Evolutionary conservation across 1,139 yeast species (phyloP).

Genomic region (Hansenula lynferdii): DNA sequence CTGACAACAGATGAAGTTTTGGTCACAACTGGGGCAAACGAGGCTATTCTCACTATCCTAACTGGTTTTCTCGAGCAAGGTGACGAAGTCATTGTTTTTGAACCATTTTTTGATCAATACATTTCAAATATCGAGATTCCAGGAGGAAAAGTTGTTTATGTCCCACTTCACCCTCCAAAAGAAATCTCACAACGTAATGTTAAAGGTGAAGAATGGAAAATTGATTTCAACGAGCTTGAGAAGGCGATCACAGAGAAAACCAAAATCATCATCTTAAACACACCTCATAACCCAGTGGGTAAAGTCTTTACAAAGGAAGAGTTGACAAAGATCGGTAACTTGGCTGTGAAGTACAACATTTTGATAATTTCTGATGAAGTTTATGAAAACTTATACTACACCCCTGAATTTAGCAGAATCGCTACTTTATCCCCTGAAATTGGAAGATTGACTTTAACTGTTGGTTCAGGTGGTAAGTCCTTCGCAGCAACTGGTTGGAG

Average conservation of each 20-base stretch:
- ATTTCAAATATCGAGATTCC: constrained; percentile 89
- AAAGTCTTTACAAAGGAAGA: constrained; percentile 79
- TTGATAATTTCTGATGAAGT: constrained; percentile 89
- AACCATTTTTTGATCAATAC: constrained; percentile 96
- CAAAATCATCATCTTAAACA: constrained; percentile 79
- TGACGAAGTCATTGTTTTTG: constrained; percentile 96
- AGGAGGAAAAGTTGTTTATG: constrained; percentile 87
- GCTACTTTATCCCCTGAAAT: constrained; percentile 80
- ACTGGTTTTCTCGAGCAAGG: constrained; percentile 83
- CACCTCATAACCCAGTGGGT: constrained; percentile 97
- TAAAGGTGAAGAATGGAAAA: constrained; percentile 80
- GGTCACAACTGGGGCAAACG: constrained; percentile 95
- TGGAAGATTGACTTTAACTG: constrained; percentile 74
- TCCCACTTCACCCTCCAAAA: constrained; percentile 78
- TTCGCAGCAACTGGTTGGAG: constrained; percentile 99
- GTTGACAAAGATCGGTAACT: constrained; percentile 64
- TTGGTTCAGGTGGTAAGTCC: constrained; percentile 96
- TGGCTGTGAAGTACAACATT: constrained; percentile 80
- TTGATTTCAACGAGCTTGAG: constrained; percentile 75
- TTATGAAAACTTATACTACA: constrained; percentile 81
- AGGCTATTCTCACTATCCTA: constrained; percentile 82
- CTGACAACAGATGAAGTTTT: constrained; percentile 63
- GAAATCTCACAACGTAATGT: constrained; percentile 62
- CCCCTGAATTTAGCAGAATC: constrained; percentile 67
- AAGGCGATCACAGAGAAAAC: constrained; percentile 68